Evolutionary conservation across 352 stramenopile species (phyloP), one percentile per base, ranked within the genome.

Genomic region (Globisporangium spiculum): DNA sequence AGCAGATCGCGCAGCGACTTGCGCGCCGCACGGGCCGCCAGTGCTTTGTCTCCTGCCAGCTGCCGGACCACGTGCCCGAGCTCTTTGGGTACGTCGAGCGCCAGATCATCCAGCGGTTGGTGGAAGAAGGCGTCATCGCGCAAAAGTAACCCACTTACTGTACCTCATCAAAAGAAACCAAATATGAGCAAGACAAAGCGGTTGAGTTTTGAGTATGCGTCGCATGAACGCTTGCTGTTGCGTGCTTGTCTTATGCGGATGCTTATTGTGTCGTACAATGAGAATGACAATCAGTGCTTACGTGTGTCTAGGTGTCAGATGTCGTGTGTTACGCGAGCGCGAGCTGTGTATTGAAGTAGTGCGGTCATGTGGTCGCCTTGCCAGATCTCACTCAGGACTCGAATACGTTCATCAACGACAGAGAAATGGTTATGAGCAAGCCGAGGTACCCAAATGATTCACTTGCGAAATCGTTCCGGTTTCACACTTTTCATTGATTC

Each of bases 31-130:
- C 87, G 7, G 78, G 76, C 1, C 77, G 78, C 1, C 87, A 93
- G 70, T 92, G 85, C 46, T 95, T 95, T 55, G 85, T 95, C 63
- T 93, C 83, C 18, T 95, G 87, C 52, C 83, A 92, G 62, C 50
- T 95, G 48, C 85, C 87, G 0, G 85, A 92, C 56, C 77, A 90
- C 58, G 59, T 89, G 36, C 84, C 86, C 0, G 87, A 95, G 60
- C 78, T 95, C 27, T 82, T 88, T 46, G 75, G 79, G 10, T 91
- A 81, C 63, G 84, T 92, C 2, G 87, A 95, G 63, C 86, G 80
- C 44, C 73, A 90, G 60, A 76, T 95, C 30, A 75, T 80, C 26
- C 62, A 77, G 60, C 77, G 78, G 5, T 72, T 95, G 54, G 63
- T 64, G 0, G 70, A 89, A 8, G 85, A 92, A 68, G 79, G 79